phyloP scores from a whole-genome alignment of 257 asterid genomes.

The Solanum okadae region DNA sequence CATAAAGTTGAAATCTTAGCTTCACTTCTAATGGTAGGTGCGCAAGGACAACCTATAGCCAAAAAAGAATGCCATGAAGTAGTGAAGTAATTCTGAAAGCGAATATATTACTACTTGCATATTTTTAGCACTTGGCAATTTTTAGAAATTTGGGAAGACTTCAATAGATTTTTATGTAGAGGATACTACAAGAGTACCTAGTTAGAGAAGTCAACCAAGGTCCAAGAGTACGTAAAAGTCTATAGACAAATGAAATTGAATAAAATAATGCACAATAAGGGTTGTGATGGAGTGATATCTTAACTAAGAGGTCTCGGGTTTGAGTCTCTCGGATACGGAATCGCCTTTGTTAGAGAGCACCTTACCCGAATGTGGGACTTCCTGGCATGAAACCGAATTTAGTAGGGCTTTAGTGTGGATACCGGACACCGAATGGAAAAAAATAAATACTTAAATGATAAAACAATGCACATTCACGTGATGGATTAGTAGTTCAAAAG shows the following conservation, averaged over 20 bases:
- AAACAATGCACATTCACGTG: background rate
- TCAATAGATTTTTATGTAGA: background rate
- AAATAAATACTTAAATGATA: too few species aligned
- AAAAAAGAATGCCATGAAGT: background rate
- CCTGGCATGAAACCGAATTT: rapidly evolving
- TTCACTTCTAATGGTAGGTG: background rate
- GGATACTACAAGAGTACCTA: background rate
- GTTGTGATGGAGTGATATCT: background rate
- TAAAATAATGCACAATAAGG: background rate
- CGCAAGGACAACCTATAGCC: background rate
- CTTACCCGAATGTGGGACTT: rapidly evolving
- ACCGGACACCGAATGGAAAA: too few species aligned
- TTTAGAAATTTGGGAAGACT: background rate
- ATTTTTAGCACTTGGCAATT: background rate
- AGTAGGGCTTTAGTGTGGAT: rapidly evolving
- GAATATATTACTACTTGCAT: background rate
- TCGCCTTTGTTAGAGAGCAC: too few species aligned
- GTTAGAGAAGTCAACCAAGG: background rate
- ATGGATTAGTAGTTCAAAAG: background rate
- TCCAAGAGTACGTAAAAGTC: background rate
- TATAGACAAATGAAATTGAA: background rate
- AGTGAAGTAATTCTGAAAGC: background rate
- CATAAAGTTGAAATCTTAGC: background rate
- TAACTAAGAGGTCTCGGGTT: rapidly evolving
- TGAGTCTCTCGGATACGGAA: rapidly evolving